A percentile compares a stretch with the other conserved stretches of the same genome.
phyloP scores from a whole-genome alignment of 805 yeast species.

The Starmerella asiatica region DNA sequence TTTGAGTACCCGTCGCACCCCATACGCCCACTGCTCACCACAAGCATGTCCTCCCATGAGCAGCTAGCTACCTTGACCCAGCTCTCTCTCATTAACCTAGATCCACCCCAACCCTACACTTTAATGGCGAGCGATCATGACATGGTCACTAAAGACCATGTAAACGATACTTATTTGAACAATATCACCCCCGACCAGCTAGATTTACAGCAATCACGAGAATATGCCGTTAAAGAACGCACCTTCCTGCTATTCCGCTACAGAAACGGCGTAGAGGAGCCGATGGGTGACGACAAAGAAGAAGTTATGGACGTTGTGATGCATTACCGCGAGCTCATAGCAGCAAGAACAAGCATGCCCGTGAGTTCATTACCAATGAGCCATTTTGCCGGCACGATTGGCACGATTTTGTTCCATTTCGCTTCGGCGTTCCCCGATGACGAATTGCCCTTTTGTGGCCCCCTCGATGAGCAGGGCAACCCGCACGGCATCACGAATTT shows the following conservation, averaged over 20 bases:
- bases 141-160: too few species aligned
- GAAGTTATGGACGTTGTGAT: constrained; percentile 10
- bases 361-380: constrained; percentile 7
- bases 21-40: too few species aligned
- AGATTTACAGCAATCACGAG: neutral
- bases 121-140: too few species aligned
- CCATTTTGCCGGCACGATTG: constrained; percentile 12
- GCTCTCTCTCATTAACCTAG: too few species aligned
- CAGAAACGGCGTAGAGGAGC: constrained; percentile 10
- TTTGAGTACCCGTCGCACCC: too few species aligned
- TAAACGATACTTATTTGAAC: too few species aligned
- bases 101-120: too few species aligned
- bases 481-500: constrained; percentile 14
- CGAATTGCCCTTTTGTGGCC: constrained; percentile 15
- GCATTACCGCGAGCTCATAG: constrained; percentile 8
- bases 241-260: constrained; percentile 7
- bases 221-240: constrained; percentile 1
- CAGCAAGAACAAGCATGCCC: constrained; percentile 2
- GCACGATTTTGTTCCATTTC: constrained; percentile 12
- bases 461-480: neutral
- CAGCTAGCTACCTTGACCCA: too few species aligned
- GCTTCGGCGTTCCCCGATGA: constrained; percentile 11
- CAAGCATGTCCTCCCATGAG: too few species aligned
- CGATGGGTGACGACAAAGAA: constrained; percentile 12
- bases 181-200: too few species aligned